Evolutionary conservation across 192 early-diverging fungal species (phyloP), one percentile per base, ranked within the genome.

Genomic region (Umbelopsis sp.): DNA sequence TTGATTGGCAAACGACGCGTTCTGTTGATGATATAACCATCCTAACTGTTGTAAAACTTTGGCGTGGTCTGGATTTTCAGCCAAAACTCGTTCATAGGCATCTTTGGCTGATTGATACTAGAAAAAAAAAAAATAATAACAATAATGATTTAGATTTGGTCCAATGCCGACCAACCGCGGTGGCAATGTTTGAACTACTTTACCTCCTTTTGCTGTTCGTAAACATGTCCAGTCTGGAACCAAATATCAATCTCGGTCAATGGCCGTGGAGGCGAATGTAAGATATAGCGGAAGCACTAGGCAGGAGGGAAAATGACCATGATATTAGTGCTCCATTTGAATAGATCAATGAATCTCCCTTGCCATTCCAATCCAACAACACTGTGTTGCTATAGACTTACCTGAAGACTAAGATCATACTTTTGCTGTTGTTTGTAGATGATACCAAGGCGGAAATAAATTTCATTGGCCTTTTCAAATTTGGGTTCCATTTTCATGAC

Each of bases 401-500:
- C 91, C 79, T 85, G 80, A 21, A 94, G 73, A 80, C 86, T 88
- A 22, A 84, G 86, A 16, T 87, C 85, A 69, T 86, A 94, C 77
- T 94, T 93, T 18, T 89, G 84, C 70, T 94, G 90, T 46, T 93
- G 91, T 72, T 98, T 99, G 87, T 99, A 98, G 49, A 99, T 97
- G 73, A 99, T 97, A 37, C 98, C 97, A 46, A 99, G 79, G 41
- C 98, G 88, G 71, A 98, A 99, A 76, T 96, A 97, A 22, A 99
- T 96, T 74, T 99, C 98, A 68, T 94, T 95, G 41, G 94, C 94
- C 84, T 98, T 98, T 70, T 98, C 97, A 76, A 96, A 99, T 70
- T 91, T 90, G 18, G 96, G 92, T 55, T 98, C 96, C 91, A 97
- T 95, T 51, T 87, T 84, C 82, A 99, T 93, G 20, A 97, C 97